Evolutionary conservation across 805 yeast genomes (phyloP), one percentile per base, ranked within the genome.

Genomic region (Candida sakaeoensis): DNA sequence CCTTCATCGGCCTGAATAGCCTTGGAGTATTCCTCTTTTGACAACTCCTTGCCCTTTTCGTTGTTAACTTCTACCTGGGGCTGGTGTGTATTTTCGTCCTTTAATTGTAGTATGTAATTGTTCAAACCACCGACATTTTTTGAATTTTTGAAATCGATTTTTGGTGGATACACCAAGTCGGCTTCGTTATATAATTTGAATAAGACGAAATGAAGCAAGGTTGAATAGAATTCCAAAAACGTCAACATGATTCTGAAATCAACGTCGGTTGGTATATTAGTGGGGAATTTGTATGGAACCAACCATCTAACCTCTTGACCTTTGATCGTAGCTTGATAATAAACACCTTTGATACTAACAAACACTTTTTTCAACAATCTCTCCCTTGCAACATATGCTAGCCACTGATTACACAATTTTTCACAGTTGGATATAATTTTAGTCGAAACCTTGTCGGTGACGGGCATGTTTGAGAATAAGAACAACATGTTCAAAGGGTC

Each of bases 181-280:
- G 82, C 73, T 51, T 89, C 98, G 16, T 85, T 78, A 70, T 88
- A 93, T 47, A 93, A 75, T 61, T 85, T 85, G 75, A 60, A 93
- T 40, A 91, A 71, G 16, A 84, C 90, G 58, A 93, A 93, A 57
- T 89, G 95, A 55, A 90, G 65, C 52, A 93, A 68, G 18, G 98
- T 91, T 14, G 96, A 82, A 68, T 93, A 93, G 65, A 93, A 90
- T 67, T 93, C 99, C 57, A 93, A 75, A 66, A 93, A 93, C 1
- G 98, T 91, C 56, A 88, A 73, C 99, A 93, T 93, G 70, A 93
- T 88, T 64, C 93, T 78, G 72, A 93, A 91, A 66, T 93, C 99
- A 44, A 93, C 81, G 62, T 93, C 98, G 33, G 83, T 66, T 34
- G 99, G 98, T 51, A 93, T 84, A 62, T 85, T 85, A 62, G 91